phyloP scores from a whole-genome alignment of 192 early-diverging fungal species.

The Pilaira anomala region DNA sequence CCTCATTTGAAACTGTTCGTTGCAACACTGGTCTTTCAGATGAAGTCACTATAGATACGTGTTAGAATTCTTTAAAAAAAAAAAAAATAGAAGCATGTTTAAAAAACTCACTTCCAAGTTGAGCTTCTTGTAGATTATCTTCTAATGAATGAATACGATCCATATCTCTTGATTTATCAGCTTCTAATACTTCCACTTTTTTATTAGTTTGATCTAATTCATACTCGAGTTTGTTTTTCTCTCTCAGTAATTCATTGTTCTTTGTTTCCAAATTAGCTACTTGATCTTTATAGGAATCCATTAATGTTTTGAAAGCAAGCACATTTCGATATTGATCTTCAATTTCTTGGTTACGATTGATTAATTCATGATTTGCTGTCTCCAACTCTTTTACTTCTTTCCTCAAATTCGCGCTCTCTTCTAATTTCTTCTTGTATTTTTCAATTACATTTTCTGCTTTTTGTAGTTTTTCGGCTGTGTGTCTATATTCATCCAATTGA shows the following conservation, averaged over 20 bases:
- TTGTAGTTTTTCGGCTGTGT: slow-evolving; percentile 86
- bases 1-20: background rate
- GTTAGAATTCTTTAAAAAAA: slow-evolving; percentile 2
- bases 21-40: background rate
- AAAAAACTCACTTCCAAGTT: slow-evolving; percentile 56
- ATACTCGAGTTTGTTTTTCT: slow-evolving; percentile 71
- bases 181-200: slow-evolving; percentile 61
- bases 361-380: slow-evolving; percentile 66
- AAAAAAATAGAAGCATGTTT: background rate
- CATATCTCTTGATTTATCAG: slow-evolving; percentile 60
- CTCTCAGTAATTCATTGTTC: slow-evolving; percentile 61
- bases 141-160: slow-evolving; percentile 79
- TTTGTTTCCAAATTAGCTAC: slow-evolving; percentile 70
- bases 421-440: slow-evolving; percentile 94
- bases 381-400: slow-evolving; percentile 78
- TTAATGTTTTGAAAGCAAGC: slow-evolving; percentile 69
- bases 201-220: slow-evolving; percentile 58
- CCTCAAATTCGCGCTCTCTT: slow-evolving; percentile 79
- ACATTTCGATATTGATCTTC: slow-evolving; percentile 90
- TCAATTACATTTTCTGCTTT: slow-evolving; percentile 94
- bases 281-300: slow-evolving; percentile 88
- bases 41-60: background rate
- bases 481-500: slow-evolving; percentile 88
- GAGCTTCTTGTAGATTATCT: slow-evolving; percentile 78
- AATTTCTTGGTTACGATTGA: slow-evolving; percentile 69